Evolutionary conservation across 208 protist genomes (phyloP), one percentile per base, ranked within the genome.

Genomic region (Trypanosoma platydactyli): DNA sequence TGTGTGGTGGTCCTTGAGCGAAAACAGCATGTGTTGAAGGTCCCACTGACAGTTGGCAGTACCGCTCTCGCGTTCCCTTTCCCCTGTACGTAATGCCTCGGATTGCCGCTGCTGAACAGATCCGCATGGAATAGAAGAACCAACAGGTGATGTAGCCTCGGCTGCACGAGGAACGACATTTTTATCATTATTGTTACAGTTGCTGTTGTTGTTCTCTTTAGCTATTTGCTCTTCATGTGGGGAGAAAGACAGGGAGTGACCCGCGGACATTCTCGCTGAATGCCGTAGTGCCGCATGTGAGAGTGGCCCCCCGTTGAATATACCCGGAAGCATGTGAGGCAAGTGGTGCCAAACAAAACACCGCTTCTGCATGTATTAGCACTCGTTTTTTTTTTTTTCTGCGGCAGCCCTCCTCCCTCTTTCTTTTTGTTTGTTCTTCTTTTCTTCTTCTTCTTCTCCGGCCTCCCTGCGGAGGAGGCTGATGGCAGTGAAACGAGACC

Each of bases 1-100:
- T 0, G 76, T 91, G 60, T 79, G 69, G 25, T 67, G 53, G 42
- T 87, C 79, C 25, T 49, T 63, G 9, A 85, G 22, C 24, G 59
- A 69, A 56, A 91, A 91, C 7, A 91, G 64, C 45, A 77, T 77
- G 30, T 73, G 51, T 3, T 33, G 9, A 12, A 76, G 30, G n/a
- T 56, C 49, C 68, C 58, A 76, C 22, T 13, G 9, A 44, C 35
- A 38, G 2, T 12, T 3, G 2, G 29, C 13, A 33, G n/a, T 20
- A 24, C n/a, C 16, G n/a, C 9, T 22, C 30, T 59, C 22, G 6
- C 11, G 13, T 24, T 22, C 48, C 6, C 44, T n/a, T 7, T 45
- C 5, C 3, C 33, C 30, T 25, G 22, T 3, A 0, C 15, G 35
- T 30, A 40, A 30, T 49, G 29, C 29, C 57, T 4, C 27, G 29